Percentiles rank a stretch among this genome's conserved stretches.
These are phyloP conservation scores for Exophiala spinifera DNA, from an alignment of 2,329 filamentous ascomycete species.

Conservation along the genomic window DNA sequence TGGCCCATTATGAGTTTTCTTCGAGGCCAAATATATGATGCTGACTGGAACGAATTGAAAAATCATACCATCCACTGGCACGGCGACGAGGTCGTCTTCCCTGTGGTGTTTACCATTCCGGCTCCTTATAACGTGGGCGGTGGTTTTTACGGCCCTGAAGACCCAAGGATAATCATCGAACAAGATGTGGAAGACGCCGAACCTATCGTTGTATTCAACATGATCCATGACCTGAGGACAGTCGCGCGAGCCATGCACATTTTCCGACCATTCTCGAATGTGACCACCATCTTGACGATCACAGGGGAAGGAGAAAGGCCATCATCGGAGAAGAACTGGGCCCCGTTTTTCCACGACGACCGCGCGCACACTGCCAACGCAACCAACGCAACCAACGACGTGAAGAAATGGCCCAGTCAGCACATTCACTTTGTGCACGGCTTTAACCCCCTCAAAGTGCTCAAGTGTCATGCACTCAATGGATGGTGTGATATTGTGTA, in stretches of 20 bases:
- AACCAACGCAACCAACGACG: background rate
- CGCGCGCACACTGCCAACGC: background rate
- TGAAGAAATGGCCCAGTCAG: constrained; percentile 12
- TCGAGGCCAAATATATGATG: constrained; percentile 28
- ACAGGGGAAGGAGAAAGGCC: constrained; percentile 11
- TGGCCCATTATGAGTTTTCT: constrained; percentile 27
- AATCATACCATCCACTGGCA: constrained; percentile 26
- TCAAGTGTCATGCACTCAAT: constrained; percentile 11
- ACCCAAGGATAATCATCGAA: constrained; percentile 29
- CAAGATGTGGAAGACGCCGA: constrained; percentile 27
- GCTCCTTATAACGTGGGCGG: constrained; percentile 14
- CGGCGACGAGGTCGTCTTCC: constrained; percentile 22
- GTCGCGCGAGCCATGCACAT: constrained; percentile 24
- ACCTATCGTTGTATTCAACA: constrained; percentile 31
- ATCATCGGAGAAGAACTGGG: constrained; percentile 27
- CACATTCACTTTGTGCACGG: constrained; percentile 22
- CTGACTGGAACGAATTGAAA: constrained; percentile 25
- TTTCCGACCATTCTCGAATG: constrained; percentile 27
- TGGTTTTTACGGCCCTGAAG: constrained; percentile 27
- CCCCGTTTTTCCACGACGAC: constrained; percentile 23
- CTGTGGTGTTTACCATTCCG: constrained; percentile 24
- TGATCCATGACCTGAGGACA: constrained; percentile 16
- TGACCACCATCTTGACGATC: constrained; percentile 23
- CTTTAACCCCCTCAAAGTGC: constrained; percentile 10
- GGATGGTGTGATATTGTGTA: constrained; percentile 17